Percentiles rank a stretch among this genome's conserved stretches.
Conservation (phyloP, 2,329 filamentous ascomycete species). For the Beauveria medogensis region DNA sequence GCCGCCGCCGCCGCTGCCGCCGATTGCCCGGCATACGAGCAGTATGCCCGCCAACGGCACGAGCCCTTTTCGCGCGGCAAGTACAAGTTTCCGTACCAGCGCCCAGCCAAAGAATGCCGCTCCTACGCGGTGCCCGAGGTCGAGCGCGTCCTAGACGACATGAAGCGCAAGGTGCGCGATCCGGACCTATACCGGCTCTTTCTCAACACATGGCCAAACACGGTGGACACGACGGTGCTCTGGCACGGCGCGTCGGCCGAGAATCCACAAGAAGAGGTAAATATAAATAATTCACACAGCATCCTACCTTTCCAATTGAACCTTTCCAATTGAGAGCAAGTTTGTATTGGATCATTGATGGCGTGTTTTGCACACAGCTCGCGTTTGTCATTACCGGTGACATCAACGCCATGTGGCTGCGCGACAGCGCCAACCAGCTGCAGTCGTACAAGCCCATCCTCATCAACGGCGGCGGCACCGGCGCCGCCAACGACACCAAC, state of each 20-base stretch:
- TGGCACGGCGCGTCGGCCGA: conserved; percentile 56
- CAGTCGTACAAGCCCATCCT: conserved; percentile 64
- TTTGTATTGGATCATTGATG: no score
- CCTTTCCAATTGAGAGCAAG: conserved; percentile 17
- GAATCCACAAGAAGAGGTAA: conserved; percentile 50
- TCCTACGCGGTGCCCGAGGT: conserved; percentile 73
- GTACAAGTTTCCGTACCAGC: conserved; percentile 69
- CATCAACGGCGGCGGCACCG: conserved; percentile 43
- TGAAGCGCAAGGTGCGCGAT: conserved; percentile 64
- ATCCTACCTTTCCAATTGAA: neutral
- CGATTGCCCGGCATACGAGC: conserved; percentile 27
- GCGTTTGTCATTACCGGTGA: conserved; percentile 80
- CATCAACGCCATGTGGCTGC: conserved; percentile 88
- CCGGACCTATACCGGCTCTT: conserved; percentile 67
- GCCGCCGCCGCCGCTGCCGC: conserved; percentile 18
- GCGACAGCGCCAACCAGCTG: conserved; percentile 77
- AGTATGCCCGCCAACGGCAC: conserved; percentile 37
- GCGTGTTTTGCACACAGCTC: conserved; percentile 30
- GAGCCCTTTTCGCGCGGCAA: conserved; percentile 69
- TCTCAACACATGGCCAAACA: conserved; percentile 66
- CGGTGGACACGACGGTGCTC: conserved; percentile 62
- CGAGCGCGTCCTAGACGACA: conserved; percentile 64
- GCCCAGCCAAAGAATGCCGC: conserved; percentile 67
- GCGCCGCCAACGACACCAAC: conserved; percentile 33
- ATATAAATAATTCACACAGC: neutral